Evolutionary conservation across 768 basidiomycete genomes (phyloP), one percentile per base, ranked within the genome.

Genomic region (Phanerochaete carnosa): DNA sequence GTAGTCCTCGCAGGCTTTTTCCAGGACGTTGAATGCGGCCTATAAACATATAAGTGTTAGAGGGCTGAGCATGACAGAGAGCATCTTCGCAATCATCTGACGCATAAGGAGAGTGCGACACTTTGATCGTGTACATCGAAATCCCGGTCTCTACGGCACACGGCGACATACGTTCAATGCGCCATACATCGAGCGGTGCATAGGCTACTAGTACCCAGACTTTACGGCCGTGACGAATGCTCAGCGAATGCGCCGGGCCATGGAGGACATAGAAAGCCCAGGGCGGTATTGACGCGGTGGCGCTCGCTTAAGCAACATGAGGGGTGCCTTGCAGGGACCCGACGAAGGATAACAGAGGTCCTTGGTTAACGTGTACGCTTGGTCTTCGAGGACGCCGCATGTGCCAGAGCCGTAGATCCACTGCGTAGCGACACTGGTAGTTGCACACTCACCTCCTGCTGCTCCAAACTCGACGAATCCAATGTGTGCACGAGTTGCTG

Each of bases 1-100:
- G 64, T 93, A 95, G 72, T 99, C 97, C 74, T 98, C 94, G 74
- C 94, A 96, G 55, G 96, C 90, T 73, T 97, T 97, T 74, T 93
- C 90, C 35, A 98, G 82, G 2, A 94, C 89, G 71, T 93, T 91
- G 76, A 98, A 98, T 13, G 94, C 92, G 50, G 92, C 92, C 96
- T 90, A 67, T 65, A 64, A 64, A 56, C 26, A n/a, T 1, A 19
- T n/a, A 16, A 32, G 16, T 59, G 59, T 55, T 22, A 47, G 33
- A 45, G 25, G 50, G 22, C 22, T 52, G 25, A 39, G 2, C 29
- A 55, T 53, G 54, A 57, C 29, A 50, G 45, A 25, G 7, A 5
- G 37, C 23, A 57, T 9, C 37, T 25, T 33, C 13, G 13, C 19
- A 23, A 52, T 52, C 51, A 23, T 55, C 35, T 25, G 37, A 30